These are phyloP conservation scores for Handroanthus guayacan DNA, from an alignment of 257 asterid genomes.

Conservation along the genomic window DNA sequence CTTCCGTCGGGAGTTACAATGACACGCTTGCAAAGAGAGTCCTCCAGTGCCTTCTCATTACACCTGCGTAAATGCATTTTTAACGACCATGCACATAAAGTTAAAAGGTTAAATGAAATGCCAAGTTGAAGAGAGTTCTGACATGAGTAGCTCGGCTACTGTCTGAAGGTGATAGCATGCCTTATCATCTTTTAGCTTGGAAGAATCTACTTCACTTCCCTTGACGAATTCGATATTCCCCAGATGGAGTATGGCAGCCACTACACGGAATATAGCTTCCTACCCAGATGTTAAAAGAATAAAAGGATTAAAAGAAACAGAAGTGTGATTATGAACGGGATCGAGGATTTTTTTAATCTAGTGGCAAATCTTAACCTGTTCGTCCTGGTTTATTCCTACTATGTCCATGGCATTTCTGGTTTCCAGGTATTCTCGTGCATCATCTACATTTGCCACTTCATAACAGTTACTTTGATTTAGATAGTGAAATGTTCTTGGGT, in stretches of 20 bases:
- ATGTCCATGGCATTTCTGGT: constrained; percentile 97
- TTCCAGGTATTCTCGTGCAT: constrained; percentile 89
- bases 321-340: background rate
- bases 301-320: constrained; percentile 12
- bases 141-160: constrained; percentile 90
- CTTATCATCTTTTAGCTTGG: constrained; percentile 77
- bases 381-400: constrained; percentile 92
- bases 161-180: constrained; percentile 77
- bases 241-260: constrained; percentile 94
- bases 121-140: constrained; percentile 41
- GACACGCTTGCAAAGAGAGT: constrained; percentile 88
- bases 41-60: constrained; percentile 71
- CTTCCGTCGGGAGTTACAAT: constrained; percentile 96
- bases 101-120: constrained; percentile 16
- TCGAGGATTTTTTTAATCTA: background rate
- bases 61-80: constrained; percentile 61
- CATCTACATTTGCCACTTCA: constrained; percentile 84
- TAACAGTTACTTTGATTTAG: constrained; percentile 87
- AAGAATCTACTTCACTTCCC: constrained; percentile 86
- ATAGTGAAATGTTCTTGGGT: constrained; percentile 85
- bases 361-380: constrained; percentile 63
- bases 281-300: constrained; percentile 29
- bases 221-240: constrained; percentile 83
- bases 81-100: constrained; percentile 1
- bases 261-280: constrained; percentile 96